phyloP scores from a whole-genome alignment of 257 asterid genomes.

The Gentiana dahurica region DNA sequence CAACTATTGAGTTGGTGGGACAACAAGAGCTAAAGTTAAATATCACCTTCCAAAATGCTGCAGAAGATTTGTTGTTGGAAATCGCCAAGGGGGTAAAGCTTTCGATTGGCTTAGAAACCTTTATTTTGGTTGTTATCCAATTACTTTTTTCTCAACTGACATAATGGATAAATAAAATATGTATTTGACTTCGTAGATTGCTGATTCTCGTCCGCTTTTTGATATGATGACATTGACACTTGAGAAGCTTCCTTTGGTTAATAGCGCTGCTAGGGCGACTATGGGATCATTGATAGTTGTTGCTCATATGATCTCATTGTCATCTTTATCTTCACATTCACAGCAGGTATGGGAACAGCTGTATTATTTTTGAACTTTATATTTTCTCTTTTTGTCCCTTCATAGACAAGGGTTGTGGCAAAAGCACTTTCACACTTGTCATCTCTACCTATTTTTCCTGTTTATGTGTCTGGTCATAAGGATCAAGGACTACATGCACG shows the following conservation, averaged over 20 bases:
- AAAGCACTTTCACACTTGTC: too few relatives aligned
- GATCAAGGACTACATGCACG: too few relatives aligned
- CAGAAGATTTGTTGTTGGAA: conserved; percentile 81
- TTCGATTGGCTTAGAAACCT: not conserved
- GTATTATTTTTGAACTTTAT: too few relatives aligned
- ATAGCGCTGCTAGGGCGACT: conserved; percentile 77
- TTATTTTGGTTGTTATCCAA: not conserved
- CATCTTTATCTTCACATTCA: conserved; percentile 49
- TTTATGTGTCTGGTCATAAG: too few relatives aligned
- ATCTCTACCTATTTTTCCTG: too few relatives aligned
- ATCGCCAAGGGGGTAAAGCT: conserved; percentile 84
- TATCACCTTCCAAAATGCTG: conserved; percentile 56
- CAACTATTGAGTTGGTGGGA: conserved; percentile 63
- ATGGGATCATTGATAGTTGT: conserved; percentile 75
- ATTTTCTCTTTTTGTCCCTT: too few relatives aligned
- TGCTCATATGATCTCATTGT: conserved; percentile 77
- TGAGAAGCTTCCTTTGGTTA: conserved; percentile 76
- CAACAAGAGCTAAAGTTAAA: conserved; percentile 53
- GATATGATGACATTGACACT: conserved; percentile 88
- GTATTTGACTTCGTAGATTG: conserved; percentile 32
- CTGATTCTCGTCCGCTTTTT: conserved; percentile 69
- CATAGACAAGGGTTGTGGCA: too few relatives aligned
- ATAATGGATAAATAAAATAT: not conserved
- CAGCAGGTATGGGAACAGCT: conserved; percentile 44
- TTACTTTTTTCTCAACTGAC: not conserved